Conservation (phyloP, 345 rosid genomes). For the Acer yangbiense region DNA sequence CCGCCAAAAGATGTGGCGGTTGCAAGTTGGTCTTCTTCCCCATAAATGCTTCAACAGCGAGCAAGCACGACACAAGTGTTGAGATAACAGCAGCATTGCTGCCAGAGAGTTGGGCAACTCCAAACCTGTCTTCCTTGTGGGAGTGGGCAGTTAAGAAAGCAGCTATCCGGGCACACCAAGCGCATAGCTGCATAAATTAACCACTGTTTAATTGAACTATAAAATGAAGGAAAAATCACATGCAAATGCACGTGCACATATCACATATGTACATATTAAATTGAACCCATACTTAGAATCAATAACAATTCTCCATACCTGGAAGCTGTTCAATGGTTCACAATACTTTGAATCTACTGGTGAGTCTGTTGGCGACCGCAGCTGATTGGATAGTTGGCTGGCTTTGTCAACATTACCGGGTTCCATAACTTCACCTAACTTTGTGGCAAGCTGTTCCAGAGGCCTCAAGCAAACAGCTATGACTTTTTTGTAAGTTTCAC, state of each 20-base stretch:
- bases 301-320: conserved; percentile 46
- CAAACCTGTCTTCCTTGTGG: conserved; percentile 76
- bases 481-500: conserved; percentile 87
- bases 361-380: conserved; percentile 44
- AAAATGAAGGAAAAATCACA: background rate
- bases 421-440: conserved; percentile 61
- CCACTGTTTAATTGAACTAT: background rate
- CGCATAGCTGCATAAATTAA: conserved; percentile 53
- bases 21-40: conserved; percentile 81
- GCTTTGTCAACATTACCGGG: conserved; percentile 45
- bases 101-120: conserved; percentile 94
- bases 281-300: conserved; percentile 3
- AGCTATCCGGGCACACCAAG: conserved; percentile 77
- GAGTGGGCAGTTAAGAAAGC: conserved; percentile 77
- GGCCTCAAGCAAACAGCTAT: conserved; percentile 75
- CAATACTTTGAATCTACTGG: conserved; percentile 48
- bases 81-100: conserved; percentile 74
- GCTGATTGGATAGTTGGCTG: conserved; percentile 45
- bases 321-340: conserved; percentile 64
- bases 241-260: background rate
- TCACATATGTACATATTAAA: background rate
- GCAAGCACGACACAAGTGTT: conserved; percentile 69
- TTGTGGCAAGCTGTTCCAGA: conserved; percentile 73
- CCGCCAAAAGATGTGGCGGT: conserved; percentile 61
- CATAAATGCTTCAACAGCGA: conserved; percentile 81